Conservation (phyloP, 1,139 yeast species). For the Blastobotrys malaysiensis region DNA sequence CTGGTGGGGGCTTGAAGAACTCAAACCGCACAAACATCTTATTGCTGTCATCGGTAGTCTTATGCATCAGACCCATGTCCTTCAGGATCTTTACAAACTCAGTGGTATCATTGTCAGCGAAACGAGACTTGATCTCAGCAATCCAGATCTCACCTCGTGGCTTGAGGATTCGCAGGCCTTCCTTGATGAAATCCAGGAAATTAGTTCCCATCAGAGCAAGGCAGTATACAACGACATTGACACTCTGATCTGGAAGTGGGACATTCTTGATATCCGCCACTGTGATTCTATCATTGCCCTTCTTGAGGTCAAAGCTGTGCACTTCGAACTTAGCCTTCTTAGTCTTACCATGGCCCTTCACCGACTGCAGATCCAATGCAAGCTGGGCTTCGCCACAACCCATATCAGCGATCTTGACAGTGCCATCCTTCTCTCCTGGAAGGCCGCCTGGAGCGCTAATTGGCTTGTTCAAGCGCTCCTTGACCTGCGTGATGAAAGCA, state of each 20-base stretch:
- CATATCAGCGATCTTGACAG: conserved; percentile 88
- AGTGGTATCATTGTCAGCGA: conserved; percentile 51
- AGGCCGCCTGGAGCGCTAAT: conserved; percentile 94
- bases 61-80: conserved; percentile 78
- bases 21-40: conserved; percentile 95
- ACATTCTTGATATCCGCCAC: conserved; percentile 93
- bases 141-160: conserved; percentile 97
- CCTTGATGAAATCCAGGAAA: conserved; percentile 82
- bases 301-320: conserved; percentile 86
- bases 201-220: conserved; percentile 96
- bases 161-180: conserved; percentile 79
- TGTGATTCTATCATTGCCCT: conserved; percentile 79
- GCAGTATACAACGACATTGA: conserved; percentile 83
- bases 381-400: conserved; percentile 97
- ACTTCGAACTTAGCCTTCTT: conserved; percentile 45
- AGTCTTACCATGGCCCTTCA: conserved; percentile 35
- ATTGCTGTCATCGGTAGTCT: conserved; percentile 77
- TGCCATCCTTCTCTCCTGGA: conserved; percentile 44
- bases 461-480: conserved; percentile 54
- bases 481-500: conserved; percentile 70
- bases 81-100: conserved; percentile 78
- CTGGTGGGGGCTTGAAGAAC: conserved; percentile 79
- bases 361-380: conserved; percentile 55
- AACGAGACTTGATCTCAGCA: conserved; percentile 92
- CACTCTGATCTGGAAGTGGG: conserved; percentile 72